phyloP scores from a whole-genome alignment of 441 rosid species.

The Kokia cookei region DNA sequence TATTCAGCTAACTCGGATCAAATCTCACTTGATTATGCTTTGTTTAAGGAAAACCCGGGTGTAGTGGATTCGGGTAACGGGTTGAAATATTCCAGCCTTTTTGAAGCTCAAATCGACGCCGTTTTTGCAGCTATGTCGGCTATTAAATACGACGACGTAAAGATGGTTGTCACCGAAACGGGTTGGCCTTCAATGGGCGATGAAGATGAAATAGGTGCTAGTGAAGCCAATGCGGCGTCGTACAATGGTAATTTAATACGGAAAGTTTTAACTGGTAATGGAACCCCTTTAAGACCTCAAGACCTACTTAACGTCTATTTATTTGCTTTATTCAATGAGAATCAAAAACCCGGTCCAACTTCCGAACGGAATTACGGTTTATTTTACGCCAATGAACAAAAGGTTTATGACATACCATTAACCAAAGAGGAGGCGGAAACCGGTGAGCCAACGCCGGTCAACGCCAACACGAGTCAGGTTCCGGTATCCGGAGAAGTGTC shows the following conservation, averaged over 20 bases:
- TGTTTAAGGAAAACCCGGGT: slow-evolving; percentile 58
- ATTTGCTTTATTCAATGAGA: slow-evolving; percentile 65
- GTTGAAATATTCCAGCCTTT: slow-evolving; percentile 54
- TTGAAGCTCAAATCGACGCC: slow-evolving; percentile 88
- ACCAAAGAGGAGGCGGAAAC: slow-evolving; percentile 9
- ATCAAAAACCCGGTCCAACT: slow-evolving; percentile 52
- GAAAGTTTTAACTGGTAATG: slow-evolving; percentile 38
- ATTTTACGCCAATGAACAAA: slow-evolving; percentile 46
- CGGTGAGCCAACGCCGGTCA: slow-evolving; percentile 12
- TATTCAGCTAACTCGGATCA: slow-evolving; percentile 53
- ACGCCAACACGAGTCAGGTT: neutral
- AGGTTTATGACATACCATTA: slow-evolving; percentile 44
- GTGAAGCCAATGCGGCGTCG: slow-evolving; percentile 46
- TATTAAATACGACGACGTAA: slow-evolving; percentile 34
- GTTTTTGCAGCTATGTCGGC: slow-evolving; percentile 65
- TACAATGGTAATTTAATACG: slow-evolving; percentile 51
- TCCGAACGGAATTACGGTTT: slow-evolving; percentile 64
- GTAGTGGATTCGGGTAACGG: slow-evolving; percentile 75
- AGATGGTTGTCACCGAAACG: slow-evolving; percentile 50
- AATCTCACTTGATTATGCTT: slow-evolving; percentile 65
- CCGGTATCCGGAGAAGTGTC: slow-evolving; percentile 6
- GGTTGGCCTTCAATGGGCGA: slow-evolving; percentile 75
- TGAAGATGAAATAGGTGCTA: slow-evolving; percentile 43
- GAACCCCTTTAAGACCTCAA: slow-evolving; percentile 53
- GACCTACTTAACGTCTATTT: slow-evolving; percentile 41